Conservation (phyloP, 177 flowering plant species). For the Vitis hybrid region DNA sequence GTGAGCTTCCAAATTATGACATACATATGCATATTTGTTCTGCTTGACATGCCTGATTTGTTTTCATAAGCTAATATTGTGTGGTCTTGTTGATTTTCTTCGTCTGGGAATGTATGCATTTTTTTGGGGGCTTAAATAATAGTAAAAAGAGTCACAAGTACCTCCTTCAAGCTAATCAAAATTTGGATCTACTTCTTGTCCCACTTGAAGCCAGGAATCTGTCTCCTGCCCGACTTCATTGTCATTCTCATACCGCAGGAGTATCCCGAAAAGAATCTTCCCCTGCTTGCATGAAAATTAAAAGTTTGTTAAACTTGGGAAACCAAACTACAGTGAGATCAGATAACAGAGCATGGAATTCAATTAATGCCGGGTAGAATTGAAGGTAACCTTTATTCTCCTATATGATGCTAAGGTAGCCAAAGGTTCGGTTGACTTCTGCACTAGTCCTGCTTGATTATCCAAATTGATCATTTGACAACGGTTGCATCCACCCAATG, state of each 20-base stretch:
- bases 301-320: not conserved
- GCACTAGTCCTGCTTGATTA: constrained; percentile 34
- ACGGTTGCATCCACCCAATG: constrained; percentile 93
- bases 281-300: constrained; percentile 49
- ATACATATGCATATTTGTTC: no score
- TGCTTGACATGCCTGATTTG: no score
- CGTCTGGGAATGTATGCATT: no score
- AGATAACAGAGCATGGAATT: not conserved
- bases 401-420: constrained; percentile 88
- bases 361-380: not conserved
- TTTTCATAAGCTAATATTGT: no score
- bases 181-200: constrained; percentile 49
- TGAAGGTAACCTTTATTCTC: constrained; percentile 57
- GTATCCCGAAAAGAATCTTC: constrained; percentile 80
- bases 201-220: constrained; percentile 57
- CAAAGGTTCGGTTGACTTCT: constrained; percentile 73
- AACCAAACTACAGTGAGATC: no score
- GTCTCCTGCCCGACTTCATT: constrained; percentile 10
- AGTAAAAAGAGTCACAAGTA: not conserved
- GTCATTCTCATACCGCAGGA: constrained; percentile 47
- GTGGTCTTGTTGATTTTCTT: no score
- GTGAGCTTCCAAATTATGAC: no score
- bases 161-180: constrained; percentile 11
- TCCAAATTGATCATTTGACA: constrained; percentile 84
- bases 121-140: no score